A percentile compares a stretch with the other conserved stretches of the same genome.
These are phyloP conservation scores for Amoebophrya sp. DNA, from an alignment of 169 alveolate genomes.

Conservation along the genomic window DNA sequence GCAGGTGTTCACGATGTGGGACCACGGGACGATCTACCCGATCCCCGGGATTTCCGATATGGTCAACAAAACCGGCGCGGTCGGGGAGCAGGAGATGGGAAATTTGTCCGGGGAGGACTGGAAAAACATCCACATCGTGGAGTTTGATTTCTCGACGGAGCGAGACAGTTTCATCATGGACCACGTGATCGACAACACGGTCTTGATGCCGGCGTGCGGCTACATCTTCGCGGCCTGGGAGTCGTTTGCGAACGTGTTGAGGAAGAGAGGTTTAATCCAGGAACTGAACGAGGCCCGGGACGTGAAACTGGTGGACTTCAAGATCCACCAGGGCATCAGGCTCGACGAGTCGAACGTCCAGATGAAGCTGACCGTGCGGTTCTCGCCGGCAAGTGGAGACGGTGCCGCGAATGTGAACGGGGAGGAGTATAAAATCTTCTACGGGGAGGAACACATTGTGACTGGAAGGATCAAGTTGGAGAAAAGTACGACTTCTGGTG, in stretches of 20 bases:
- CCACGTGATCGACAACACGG: conserved; percentile 18
- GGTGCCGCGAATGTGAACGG: too few species aligned
- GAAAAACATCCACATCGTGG: neutral
- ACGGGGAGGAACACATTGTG: neutral
- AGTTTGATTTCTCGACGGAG: neutral
- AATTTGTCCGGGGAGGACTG: neutral
- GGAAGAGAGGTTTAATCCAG: neutral
- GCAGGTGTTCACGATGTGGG: neutral
- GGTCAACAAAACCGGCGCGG: neutral
- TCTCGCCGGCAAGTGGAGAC: neutral
- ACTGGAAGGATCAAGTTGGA: neutral
- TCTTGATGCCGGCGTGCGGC: neutral
- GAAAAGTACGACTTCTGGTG: neutral
- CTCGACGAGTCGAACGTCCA: neutral
- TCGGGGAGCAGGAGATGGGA: neutral
- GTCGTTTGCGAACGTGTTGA: neutral
- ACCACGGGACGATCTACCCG: neutral
- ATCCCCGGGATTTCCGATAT: neutral
- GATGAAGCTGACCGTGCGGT: neutral
- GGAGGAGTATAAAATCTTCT: neutral
- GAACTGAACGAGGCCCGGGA: neutral
- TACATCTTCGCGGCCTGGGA: neutral
- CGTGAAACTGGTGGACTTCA: neutral
- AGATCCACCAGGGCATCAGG: neutral
- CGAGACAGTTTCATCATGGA: neutral